Evolutionary conservation across 2,329 filamentous ascomycete genomes (phyloP).

Genomic region (Beauveria sp.): DNA sequence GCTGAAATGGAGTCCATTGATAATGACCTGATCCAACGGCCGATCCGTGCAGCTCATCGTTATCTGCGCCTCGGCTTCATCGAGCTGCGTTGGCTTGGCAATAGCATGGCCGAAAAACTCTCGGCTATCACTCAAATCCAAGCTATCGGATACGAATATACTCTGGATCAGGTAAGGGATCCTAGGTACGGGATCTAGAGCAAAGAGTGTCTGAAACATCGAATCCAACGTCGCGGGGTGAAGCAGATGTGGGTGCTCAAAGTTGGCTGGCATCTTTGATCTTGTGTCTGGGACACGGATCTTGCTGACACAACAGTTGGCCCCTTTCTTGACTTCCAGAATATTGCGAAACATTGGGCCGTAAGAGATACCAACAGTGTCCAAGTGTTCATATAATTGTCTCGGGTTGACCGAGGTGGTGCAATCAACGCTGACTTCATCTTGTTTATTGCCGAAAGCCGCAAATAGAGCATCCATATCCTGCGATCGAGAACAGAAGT

Average conservation of each 20-base stretch:
- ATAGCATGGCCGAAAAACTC: constrained; percentile 35
- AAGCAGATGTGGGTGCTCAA: constrained; percentile 47
- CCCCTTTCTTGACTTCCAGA: constrained; percentile 24
- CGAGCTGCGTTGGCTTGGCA: constrained; percentile 26
- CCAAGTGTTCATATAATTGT: constrained; percentile 43
- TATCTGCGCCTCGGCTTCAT: constrained; percentile 35
- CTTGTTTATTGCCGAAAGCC: constrained; percentile 18
- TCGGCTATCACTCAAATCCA: constrained; percentile 24
- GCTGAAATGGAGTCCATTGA: constrained; percentile 39
- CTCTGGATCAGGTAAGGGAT: constrained; percentile 39
- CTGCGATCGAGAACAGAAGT: constrained; percentile 20
- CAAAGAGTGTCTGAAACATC: constrained; percentile 46
- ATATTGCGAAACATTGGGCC: constrained; percentile 44
- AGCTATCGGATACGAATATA: constrained; percentile 36
- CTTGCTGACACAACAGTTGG: constrained; percentile 27
- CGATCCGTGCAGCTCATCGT: constrained; percentile 31
- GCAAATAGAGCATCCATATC: constrained; percentile 16
- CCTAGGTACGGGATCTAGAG: constrained; percentile 38
- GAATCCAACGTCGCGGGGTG: constrained; percentile 51
- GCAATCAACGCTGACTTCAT: constrained; percentile 22
- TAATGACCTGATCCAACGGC: constrained; percentile 29
- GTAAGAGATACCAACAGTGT: constrained; percentile 45
- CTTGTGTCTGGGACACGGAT: constrained; percentile 42
- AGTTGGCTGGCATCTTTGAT: constrained; percentile 43
- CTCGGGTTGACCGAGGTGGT: constrained; percentile 29